Percentiles rank a stretch among this genome's conserved stretches.
Conservation (phyloP, 2,329 filamentous ascomycete species). For the Botrytis pseudocinerea region DNA sequence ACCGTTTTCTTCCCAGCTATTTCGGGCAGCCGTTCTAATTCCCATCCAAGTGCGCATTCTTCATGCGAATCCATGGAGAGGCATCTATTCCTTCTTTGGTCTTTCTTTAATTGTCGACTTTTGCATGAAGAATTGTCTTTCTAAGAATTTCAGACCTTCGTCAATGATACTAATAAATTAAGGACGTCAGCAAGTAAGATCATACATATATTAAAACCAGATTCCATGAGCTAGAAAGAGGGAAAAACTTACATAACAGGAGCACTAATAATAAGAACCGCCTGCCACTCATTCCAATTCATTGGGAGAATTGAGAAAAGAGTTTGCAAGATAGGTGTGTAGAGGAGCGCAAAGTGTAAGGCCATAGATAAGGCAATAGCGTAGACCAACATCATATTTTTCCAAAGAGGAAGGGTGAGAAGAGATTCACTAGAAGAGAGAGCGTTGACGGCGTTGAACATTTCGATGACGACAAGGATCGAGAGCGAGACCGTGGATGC, state of each 20-base stretch:
- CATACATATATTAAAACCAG: slow-evolving; percentile 16
- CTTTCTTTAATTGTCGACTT: slow-evolving; percentile 37
- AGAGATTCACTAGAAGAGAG: slow-evolving; percentile 94
- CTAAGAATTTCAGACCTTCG: slow-evolving; percentile 64
- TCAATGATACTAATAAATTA: slow-evolving; percentile 59
- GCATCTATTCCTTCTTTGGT: slow-evolving; percentile 39
- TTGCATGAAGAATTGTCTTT: slow-evolving; percentile 53
- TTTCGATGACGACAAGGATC: slow-evolving; percentile 94
- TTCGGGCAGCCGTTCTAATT: background rate
- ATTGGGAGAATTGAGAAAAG: slow-evolving; percentile 91
- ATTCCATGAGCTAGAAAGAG: background rate
- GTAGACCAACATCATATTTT: slow-evolving; percentile 97
- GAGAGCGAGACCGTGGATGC: slow-evolving; percentile 93
- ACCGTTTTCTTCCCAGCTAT: background rate
- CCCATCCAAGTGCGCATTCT: background rate
- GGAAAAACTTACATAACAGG: slow-evolving; percentile 76
- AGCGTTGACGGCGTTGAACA: slow-evolving; percentile 99
- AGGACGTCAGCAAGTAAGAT: background rate
- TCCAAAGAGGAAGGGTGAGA: slow-evolving; percentile 90
- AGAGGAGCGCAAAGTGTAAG: slow-evolving; percentile 90
- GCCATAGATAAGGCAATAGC: slow-evolving; percentile 92
- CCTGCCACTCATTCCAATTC: slow-evolving; percentile 85
- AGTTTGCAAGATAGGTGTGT: slow-evolving; percentile 82
- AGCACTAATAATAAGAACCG: slow-evolving; percentile 82
- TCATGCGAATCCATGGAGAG: background rate